phyloP scores from a whole-genome alignment of 1,139 yeast genomes.

The Geotrichum citri-aurantii region DNA sequence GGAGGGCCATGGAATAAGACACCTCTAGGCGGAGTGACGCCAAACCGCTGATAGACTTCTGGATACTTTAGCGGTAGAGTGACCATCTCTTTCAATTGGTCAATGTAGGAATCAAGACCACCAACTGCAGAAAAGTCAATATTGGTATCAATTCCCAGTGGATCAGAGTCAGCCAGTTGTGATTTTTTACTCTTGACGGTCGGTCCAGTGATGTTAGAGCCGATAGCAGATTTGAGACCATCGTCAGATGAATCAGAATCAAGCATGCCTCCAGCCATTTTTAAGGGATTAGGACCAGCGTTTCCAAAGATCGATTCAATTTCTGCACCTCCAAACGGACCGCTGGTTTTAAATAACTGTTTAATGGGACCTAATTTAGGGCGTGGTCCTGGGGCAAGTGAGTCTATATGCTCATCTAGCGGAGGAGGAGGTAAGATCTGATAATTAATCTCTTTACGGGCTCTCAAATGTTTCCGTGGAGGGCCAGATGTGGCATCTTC shows the following conservation, averaged over 20 bases:
- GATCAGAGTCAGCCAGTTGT: constrained; percentile 84
- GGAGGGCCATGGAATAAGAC: constrained; percentile 98
- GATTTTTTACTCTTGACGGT: constrained; percentile 45
- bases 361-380: constrained; percentile 23
- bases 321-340: constrained; percentile 47
- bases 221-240: constrained; percentile 27
- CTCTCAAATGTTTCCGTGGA: constrained; percentile 60
- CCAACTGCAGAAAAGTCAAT: constrained; percentile 87
- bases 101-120: constrained; percentile 83
- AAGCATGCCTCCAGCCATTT: constrained; percentile 49
- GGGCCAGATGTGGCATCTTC: constrained; percentile 44
- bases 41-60: constrained; percentile 82
- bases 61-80: constrained; percentile 88
- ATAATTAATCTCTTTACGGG: constrained; percentile 75
- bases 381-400: constrained; percentile 12
- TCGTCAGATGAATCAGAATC: constrained; percentile 69
- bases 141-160: constrained; percentile 87
- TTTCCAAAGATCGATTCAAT: constrained; percentile 95
- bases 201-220: constrained; percentile 37
- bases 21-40: constrained; percentile 94
- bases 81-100: constrained; percentile 94
- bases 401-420: constrained; percentile 38
- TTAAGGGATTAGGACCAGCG: constrained; percentile 40
- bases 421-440: constrained; percentile 78
- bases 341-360: constrained; percentile 30